Conservation (phyloP, 306 rosid species). For the Glycyrrhiza uralensis region DNA sequence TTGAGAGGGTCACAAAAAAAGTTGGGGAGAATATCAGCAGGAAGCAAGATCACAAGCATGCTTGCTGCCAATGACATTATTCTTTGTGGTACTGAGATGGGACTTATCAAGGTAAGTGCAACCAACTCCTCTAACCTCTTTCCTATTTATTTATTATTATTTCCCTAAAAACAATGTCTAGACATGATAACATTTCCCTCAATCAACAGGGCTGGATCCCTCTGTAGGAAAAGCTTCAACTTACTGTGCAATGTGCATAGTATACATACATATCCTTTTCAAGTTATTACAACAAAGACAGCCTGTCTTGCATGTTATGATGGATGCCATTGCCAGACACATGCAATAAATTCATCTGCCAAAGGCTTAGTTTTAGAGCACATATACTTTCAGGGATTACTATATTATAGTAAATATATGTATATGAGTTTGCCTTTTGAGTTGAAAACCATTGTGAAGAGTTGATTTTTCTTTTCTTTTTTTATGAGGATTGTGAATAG, state of each 20-base stretch:
- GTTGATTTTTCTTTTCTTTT: too few relatives aligned
- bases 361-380: neutral
- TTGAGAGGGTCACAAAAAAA: constrained; percentile 59
- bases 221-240: constrained; percentile 44
- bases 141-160: neutral
- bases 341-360: constrained; percentile 2
- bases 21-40: constrained; percentile 77
- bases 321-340: constrained; percentile 6
- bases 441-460: constrained; percentile 29
- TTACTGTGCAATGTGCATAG: too few relatives aligned
- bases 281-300: constrained; percentile 15
- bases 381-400: constrained; percentile 2
- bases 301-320: neutral
- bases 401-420: constrained; percentile 18
- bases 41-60: constrained; percentile 69
- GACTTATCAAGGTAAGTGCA: constrained; percentile 60
- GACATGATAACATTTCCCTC: neutral
- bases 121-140: neutral
- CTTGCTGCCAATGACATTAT: constrained; percentile 69
- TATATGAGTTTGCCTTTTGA: neutral
- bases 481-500: constrained; percentile 29
- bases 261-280: constrained; percentile 9
- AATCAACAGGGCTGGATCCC: constrained; percentile 80
- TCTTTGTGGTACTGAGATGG: constrained; percentile 73
- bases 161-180: neutral